These are phyloP conservation scores for Eucalyptus fibrosa DNA, from an alignment of 345 rosid genomes.

Conservation along the genomic window DNA sequence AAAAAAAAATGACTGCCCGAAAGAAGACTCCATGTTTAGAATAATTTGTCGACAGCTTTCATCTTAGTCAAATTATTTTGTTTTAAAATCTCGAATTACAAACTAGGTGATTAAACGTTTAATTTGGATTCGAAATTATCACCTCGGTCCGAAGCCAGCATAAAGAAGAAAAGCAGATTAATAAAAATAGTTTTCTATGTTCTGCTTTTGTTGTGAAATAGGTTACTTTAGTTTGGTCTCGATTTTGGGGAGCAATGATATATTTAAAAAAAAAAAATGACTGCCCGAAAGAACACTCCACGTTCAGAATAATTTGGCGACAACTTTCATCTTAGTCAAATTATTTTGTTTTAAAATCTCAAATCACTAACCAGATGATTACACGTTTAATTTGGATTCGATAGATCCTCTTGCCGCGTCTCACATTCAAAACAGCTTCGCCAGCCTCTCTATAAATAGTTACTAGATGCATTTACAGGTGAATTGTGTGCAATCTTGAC, in stretches of 20 bases:
- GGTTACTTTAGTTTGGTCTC: not conserved
- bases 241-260: not conserved
- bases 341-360: not conserved
- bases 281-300: no score
- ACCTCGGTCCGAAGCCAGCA: not conserved
- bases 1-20: not conserved
- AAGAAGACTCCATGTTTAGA: not conserved
- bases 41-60: not conserved
- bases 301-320: no score
- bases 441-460: not conserved
- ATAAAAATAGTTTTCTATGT: no score
- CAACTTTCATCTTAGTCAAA: not conserved
- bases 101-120: not conserved
- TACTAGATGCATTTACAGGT: not conserved
- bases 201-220: not conserved
- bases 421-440: rapidly evolving
- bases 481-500: not conserved
- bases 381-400: not conserved
- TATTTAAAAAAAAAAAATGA: not conserved
- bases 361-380: not conserved
- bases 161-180: not conserved
- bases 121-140: not conserved
- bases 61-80: not conserved
- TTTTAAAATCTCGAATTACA: not conserved
- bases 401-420: not conserved